Conservation (phyloP, 306 rosid genomes). For the Trifolium fragiferum region DNA sequence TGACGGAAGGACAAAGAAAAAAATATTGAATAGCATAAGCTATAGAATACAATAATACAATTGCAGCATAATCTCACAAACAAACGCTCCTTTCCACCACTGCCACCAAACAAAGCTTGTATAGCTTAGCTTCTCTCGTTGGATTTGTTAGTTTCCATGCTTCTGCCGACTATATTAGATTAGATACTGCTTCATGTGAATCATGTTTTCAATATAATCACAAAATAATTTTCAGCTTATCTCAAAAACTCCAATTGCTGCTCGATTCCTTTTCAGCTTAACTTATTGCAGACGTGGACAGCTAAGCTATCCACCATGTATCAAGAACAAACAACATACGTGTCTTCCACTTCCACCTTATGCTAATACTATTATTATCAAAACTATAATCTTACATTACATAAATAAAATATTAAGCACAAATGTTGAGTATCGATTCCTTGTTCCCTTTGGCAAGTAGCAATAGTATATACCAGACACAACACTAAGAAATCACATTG, state of each 20-base stretch:
- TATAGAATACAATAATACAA: background rate
- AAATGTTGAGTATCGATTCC: background rate
- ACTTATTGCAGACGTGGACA: constrained; percentile 29
- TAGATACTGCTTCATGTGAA: constrained; percentile 1
- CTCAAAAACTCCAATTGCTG: background rate
- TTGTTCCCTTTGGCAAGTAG: constrained; percentile 3
- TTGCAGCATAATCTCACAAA: background rate
- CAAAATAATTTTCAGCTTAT: too few relatives aligned
- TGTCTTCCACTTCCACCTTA: constrained; percentile 38
- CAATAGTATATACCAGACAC: background rate
- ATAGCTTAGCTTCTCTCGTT: constrained; percentile 2
- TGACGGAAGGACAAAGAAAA: constrained; percentile 7
- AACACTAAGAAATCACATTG: background rate
- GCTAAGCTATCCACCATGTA: constrained; percentile 10
- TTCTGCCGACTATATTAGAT: constrained; percentile 21
- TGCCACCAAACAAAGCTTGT: constrained; percentile 1
- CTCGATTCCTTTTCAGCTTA: background rate
- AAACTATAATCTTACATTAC: background rate
- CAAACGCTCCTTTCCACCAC: background rate
- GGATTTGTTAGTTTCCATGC: constrained; percentile 7
- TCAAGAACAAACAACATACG: background rate
- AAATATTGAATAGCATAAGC: background rate
- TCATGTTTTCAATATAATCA: background rate
- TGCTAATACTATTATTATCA: background rate
- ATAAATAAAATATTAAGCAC: background rate